phyloP scores from a whole-genome alignment of 2,329 filamentous ascomycete species.

The Sporothrix pseudoabietina region DNA sequence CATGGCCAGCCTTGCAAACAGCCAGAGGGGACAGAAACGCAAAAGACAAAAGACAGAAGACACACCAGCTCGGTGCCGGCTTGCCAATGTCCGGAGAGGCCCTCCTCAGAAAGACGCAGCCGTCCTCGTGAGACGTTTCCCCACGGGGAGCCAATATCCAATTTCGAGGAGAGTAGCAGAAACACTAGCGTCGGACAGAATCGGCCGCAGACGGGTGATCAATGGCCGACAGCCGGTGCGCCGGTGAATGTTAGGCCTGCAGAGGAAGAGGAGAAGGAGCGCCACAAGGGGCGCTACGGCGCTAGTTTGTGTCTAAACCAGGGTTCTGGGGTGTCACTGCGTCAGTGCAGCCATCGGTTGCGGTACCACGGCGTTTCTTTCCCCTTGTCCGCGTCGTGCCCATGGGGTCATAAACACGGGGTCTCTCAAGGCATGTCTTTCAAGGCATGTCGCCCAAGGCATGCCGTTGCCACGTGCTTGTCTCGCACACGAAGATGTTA shows the following conservation, averaged over 20 bases:
- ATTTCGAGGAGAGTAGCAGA: background rate
- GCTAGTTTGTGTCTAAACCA: background rate
- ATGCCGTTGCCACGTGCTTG: background rate
- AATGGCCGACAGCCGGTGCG: background rate
- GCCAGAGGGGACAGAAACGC: background rate
- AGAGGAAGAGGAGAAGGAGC: background rate
- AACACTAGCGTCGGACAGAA: background rate
- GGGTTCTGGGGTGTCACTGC: background rate
- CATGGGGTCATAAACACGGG: constrained; percentile 10
- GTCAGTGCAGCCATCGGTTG: background rate
- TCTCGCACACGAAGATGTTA: background rate
- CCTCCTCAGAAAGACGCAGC: background rate
- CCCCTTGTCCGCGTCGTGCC: background rate
- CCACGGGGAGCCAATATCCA: constrained; percentile 1
- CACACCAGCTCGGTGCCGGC: constrained; percentile 4
- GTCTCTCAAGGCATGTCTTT: background rate
- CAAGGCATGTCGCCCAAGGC: background rate
- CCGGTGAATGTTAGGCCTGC: background rate
- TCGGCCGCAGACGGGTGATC: constrained; percentile 6
- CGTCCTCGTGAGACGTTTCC: background rate
- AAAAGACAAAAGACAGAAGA: background rate
- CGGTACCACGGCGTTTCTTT: constrained; percentile 14
- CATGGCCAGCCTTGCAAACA: background rate
- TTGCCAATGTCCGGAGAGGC: background rate
- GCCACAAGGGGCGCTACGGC: background rate